A percentile compares a stretch with the other conserved stretches of the same genome.
Evolutionary conservation across 768 basidiomycete species (phyloP).

Genomic region (Amanita pseudoporphyria): DNA sequence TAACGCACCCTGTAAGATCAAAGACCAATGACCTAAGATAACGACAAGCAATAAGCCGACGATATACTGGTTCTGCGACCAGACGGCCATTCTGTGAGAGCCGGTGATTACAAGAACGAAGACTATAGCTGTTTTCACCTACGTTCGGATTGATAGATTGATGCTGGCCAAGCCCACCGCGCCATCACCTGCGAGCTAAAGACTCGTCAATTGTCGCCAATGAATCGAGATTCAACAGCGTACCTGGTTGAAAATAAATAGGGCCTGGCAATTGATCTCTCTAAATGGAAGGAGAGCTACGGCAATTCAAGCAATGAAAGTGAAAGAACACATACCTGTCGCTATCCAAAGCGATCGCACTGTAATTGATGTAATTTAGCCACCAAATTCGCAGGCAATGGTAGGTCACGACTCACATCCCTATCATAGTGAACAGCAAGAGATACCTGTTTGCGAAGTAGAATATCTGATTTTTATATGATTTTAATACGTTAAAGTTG

Average conservation of each 20-base stretch:
- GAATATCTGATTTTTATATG: slow-evolving; percentile 32
- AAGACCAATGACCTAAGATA: slow-evolving; percentile 37
- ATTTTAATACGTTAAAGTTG: neutral
- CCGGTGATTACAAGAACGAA: neutral
- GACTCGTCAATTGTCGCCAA: neutral
- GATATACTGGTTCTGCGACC: slow-evolving; percentile 29
- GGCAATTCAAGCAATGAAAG: neutral
- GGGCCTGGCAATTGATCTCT: slow-evolving; percentile 47
- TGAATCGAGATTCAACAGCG: neutral
- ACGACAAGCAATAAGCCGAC: slow-evolving; percentile 24
- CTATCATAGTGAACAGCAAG: slow-evolving; percentile 54
- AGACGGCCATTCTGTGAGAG: slow-evolving; percentile 12
- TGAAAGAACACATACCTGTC: slow-evolving; percentile 22
- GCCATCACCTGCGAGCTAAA: slow-evolving; percentile 30
- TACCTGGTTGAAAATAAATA: slow-evolving; percentile 59
- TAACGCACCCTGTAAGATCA: slow-evolving; percentile 17
- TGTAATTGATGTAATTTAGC: slow-evolving; percentile 14
- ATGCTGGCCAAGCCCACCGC: slow-evolving; percentile 42
- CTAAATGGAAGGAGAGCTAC: slow-evolving; percentile 14
- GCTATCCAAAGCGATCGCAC: slow-evolving; percentile 42
- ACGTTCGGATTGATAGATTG: slow-evolving; percentile 42
- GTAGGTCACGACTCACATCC: slow-evolving; percentile 40
- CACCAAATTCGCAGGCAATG: slow-evolving; percentile 8
- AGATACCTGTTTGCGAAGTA: slow-evolving; percentile 62
- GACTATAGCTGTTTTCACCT: slow-evolving; percentile 10